Evolutionary conservation across 1,139 yeast genomes (phyloP), one percentile per base, ranked within the genome.

Genomic region (Sugiyamaella pinicola): DNA sequence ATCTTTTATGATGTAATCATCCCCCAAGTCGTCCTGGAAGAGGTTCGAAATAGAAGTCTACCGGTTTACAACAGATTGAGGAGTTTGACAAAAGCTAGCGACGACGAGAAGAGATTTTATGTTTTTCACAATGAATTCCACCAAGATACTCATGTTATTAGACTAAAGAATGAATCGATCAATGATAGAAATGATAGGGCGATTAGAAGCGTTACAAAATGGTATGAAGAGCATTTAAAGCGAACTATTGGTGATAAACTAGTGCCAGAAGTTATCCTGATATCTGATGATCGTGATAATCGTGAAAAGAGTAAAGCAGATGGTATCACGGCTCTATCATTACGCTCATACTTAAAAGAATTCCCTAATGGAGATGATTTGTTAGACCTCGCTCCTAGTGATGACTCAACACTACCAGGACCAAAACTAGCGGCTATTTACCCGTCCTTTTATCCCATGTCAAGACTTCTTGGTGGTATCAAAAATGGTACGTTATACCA

Each of bases 171-270:
- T 48, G 99, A 93, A 69, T 66, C 84, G 12, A 86, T 90, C 58
- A 91, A 93, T 67, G 98, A 93, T 69, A 79, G 95, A 67, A 93
- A 93, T 65, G 98, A 93, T 70, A 75, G 97, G 61, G 91, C 97
- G 15, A 90, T 95, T 51, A 79, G 98, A 68, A 78, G 76, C 55
- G 82, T 87, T 12, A 83, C 86, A 24, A 67, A 76, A 42, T 95
- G 93, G 89, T 93, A 83, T 68, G 69, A 78, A 24, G 63, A 70
- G 13, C 99, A 95, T 72, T 71, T 95, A 48, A 69, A 73, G 39
- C 59, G 65, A 2, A 55, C 63, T 38, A 57, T 49, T 4, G 50
- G 40, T 13, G 21, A 8, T 15, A 52, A 39, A 9, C 13, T 40
- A n/a, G 61, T 67, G 3, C 74, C 71, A 1, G 74, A 74, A 28